Evolutionary conservation across 2,329 filamentous ascomycete species (phyloP).

Genomic region (Ophiocordyceps camponoti-floridani): DNA sequence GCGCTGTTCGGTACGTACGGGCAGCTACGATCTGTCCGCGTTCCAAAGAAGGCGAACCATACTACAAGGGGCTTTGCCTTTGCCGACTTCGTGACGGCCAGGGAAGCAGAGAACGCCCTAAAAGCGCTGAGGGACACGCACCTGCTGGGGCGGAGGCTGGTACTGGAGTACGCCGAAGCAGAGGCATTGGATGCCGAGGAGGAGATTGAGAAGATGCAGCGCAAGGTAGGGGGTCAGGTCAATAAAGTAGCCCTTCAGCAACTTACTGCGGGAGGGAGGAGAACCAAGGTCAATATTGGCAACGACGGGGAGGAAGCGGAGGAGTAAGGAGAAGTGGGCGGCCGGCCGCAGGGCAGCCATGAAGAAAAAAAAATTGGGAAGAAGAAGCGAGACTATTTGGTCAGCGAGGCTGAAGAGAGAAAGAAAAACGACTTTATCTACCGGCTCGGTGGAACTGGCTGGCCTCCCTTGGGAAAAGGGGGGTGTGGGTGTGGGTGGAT

Average conservation of each 20-base stretch:
- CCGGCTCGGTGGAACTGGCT: neutral
- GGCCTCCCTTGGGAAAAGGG: constrained; percentile 5
- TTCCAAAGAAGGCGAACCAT: constrained; percentile 89
- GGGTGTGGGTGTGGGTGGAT: neutral
- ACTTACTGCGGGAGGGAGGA: constrained; percentile 66
- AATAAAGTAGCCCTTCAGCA: constrained; percentile 83
- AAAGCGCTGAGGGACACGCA: constrained; percentile 85
- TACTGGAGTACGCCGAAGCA: constrained; percentile 79
- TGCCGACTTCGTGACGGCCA: constrained; percentile 81
- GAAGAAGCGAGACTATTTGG: neutral
- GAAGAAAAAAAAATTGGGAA: neutral
- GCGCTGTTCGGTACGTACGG: constrained; percentile 79
- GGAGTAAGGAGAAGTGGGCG: constrained; percentile 8
- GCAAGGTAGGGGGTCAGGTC: constrained; percentile 80
- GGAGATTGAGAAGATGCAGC: constrained; percentile 92
- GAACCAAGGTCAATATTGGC: constrained; percentile 78
- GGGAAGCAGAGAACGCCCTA: constrained; percentile 81
- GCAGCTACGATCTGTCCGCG: constrained; percentile 75
- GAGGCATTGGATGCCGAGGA: constrained; percentile 85
- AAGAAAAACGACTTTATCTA: neutral
- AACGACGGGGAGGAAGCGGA: constrained; percentile 45
- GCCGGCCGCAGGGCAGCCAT: neutral
- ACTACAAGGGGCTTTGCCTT: constrained; percentile 88
- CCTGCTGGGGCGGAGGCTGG: constrained; percentile 72
- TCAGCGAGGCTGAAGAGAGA: neutral